Conservation (phyloP, 73 alveolate genomes). For the Uronychia setigera region DNA sequence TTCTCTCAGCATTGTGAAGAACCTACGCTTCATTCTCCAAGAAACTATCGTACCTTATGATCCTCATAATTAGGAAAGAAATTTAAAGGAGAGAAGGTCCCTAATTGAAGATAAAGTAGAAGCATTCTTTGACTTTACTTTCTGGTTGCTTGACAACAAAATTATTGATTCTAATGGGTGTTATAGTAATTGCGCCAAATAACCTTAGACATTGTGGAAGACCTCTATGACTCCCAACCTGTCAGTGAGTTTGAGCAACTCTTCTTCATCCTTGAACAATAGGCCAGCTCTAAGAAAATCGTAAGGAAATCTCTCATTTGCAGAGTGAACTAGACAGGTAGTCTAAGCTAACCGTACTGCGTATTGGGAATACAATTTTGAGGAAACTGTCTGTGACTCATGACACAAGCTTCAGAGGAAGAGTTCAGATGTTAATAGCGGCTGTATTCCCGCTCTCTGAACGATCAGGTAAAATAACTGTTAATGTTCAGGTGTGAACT, state of each 20-base stretch:
- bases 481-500: constrained; percentile 56
- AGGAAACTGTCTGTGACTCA: constrained; percentile 71
- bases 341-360: constrained; percentile 51
- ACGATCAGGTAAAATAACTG: constrained; percentile 23
- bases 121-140: not conserved
- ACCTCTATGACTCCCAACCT: not conserved
- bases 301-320: not conserved
- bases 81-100: not conserved
- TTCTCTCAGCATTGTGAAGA: not conserved
- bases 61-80: not conserved
- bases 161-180: not conserved
- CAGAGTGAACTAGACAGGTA: not conserved
- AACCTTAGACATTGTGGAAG: not conserved
- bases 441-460: constrained; percentile 76
- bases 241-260: not conserved
- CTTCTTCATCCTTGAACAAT: not conserved
- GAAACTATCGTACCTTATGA: not conserved
- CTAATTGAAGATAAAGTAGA: not conserved
- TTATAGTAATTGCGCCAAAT: not conserved
- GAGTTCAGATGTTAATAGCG: constrained; percentile 71
- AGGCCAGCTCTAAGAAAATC: not conserved
- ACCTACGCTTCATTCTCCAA: not conserved
- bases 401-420: constrained; percentile 83
- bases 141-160: not conserved
- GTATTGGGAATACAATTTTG: constrained; percentile 69